Evolutionary conservation across 208 protist genomes (phyloP).

Genomic region (Leishmania major): DNA sequence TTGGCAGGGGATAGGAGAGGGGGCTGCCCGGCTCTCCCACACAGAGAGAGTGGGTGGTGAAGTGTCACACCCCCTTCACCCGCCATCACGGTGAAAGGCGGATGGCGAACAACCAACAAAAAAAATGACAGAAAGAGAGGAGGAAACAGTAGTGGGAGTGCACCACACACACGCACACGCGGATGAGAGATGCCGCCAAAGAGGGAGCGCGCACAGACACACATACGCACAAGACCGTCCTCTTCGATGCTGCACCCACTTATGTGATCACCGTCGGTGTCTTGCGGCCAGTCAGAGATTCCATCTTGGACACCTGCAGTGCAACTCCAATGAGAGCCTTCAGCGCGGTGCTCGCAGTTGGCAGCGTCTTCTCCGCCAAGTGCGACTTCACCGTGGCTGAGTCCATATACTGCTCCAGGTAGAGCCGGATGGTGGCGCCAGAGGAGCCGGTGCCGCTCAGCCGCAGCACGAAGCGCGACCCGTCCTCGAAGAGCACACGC

Average conservation of each 20-base stretch:
- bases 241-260: background rate
- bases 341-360: conserved; percentile 60
- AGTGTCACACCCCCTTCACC: background rate
- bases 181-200: background rate
- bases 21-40: background rate
- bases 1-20: background rate
- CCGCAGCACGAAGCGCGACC: conserved; percentile 96
- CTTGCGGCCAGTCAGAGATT: conserved; percentile 88
- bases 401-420: conserved; percentile 96
- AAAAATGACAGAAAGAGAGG: background rate
- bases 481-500: conserved; percentile 95
- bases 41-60: background rate
- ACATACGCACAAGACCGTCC: background rate
- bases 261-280: conserved; percentile 97
- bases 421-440: conserved; percentile 97
- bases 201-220: background rate
- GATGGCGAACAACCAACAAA: background rate
- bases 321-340: conserved; percentile 87
- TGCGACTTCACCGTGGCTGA: conserved; percentile 47
- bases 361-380: conserved; percentile 43
- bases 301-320: conserved; percentile 83
- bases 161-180: background rate
- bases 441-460: conserved; percentile 95
- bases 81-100: background rate
- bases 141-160: background rate